Evolutionary conservation across 257 asterid genomes (phyloP), one percentile per base, ranked within the genome.

Genomic region (Solanum medicagineum): DNA sequence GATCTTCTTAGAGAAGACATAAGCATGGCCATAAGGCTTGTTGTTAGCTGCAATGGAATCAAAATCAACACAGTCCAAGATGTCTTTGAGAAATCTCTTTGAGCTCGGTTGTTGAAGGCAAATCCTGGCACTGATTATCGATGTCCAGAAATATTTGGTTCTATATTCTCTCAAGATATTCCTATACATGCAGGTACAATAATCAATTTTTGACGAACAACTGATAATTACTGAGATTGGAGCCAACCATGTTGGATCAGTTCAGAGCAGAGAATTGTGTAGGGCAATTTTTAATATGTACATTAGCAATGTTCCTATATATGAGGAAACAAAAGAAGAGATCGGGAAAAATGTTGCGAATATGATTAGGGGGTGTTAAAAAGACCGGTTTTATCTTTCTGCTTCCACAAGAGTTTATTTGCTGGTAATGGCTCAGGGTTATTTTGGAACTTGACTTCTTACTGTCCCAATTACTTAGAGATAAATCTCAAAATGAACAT

Each of bases 1-100:
- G 99, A 97, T 91, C 97, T 95, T 87, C 93, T 97, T 97, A 97
- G 99, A 95, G 94, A 92, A 88, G 99, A 97, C 89, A 97, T 97
- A 84, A 93, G 87, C 90, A 97, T 97, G 99, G 90, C 99, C 1
- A 86, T 97, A 86, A 93, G 98, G 94, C 99, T 97, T 86, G 99
- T 97, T 29, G 94, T 97, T 88, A 93, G 93, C 89, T 95, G 96
- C 95, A 92, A 94, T 19, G 98, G 98, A 6, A 93, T 97, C 91
- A 94, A 97, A 89, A 91, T 97, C 85, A 92, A 88, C 85, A 89
- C 92, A 0, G 99, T 97, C 80, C 93, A 91, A 88, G 97, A 95
- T 86, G 98, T 89, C 84, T 97, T 97, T 86, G 99, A 93, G 92
- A 97, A 97, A 93, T 90, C 98, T 84, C 98, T 97, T 26, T 91